phyloP scores from a whole-genome alignment of 2,329 filamentous ascomycete genomes.

The Corniculantispora saksenae region DNA sequence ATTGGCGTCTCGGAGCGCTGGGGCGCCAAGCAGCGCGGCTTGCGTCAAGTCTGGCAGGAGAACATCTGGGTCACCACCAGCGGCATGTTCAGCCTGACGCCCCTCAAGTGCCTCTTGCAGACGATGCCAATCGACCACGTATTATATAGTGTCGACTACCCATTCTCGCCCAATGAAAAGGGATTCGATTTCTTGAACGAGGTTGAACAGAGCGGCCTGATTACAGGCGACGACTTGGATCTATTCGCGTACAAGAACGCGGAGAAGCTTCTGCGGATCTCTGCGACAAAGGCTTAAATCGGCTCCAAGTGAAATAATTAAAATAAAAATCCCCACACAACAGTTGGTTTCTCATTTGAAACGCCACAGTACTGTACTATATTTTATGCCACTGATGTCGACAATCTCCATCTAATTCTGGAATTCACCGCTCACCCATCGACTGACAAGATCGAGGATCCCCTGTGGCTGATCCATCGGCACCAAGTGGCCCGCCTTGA shows the following conservation, averaged over 20 bases:
- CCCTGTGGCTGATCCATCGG: constrained; percentile 92
- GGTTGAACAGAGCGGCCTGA: constrained; percentile 49
- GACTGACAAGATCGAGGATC: constrained; percentile 89
- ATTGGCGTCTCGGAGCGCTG: constrained; percentile 29
- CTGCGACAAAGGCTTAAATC: constrained; percentile 20
- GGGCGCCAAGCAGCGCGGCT: constrained; percentile 35
- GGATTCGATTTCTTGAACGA: constrained; percentile 50
- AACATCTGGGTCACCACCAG: constrained; percentile 61
- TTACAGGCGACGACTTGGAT: constrained; percentile 50
- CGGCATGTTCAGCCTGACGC: constrained; percentile 52
- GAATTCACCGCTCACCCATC: constrained; percentile 91
- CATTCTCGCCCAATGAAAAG: constrained; percentile 51
- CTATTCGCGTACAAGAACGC: constrained; percentile 53
- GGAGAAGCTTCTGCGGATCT: constrained; percentile 44
- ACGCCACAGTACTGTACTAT: no score
- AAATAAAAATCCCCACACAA: neutral
- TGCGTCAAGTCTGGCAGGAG: constrained; percentile 53
- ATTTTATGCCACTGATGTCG: no score
- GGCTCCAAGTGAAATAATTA: neutral
- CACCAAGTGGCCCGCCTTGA: constrained; percentile 93
- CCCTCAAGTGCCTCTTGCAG: constrained; percentile 45
- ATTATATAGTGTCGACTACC: constrained; percentile 60
- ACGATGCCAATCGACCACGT: constrained; percentile 51
- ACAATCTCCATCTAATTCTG: neutral
- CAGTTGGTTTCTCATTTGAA: no score